Conservation (phyloP, 495 filamentous ascomycete species). For the Penicillium manginii region DNA sequence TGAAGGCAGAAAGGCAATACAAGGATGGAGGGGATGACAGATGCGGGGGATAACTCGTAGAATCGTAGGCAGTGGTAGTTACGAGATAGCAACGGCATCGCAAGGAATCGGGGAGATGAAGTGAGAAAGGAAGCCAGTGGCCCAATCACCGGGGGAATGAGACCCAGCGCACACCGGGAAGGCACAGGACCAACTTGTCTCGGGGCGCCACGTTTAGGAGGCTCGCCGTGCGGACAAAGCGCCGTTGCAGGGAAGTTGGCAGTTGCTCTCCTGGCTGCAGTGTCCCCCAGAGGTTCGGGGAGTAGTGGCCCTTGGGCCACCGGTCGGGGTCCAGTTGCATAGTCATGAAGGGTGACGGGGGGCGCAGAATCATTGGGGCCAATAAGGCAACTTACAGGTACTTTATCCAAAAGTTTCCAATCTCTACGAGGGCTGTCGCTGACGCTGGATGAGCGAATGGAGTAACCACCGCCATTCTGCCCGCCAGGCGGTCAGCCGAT, state of each 20-base stretch:
- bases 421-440: slow-evolving; percentile 18
- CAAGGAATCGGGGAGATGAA: slow-evolving; percentile 8
- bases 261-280: slow-evolving; percentile 19
- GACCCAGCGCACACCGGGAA: slow-evolving; percentile 39
- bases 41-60: not conserved
- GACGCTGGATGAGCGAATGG: slow-evolving; percentile 30
- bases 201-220: slow-evolving; percentile 33
- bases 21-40: not conserved
- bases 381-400: slow-evolving; percentile 26
- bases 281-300: slow-evolving; percentile 17
- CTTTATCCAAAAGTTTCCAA: slow-evolving; percentile 20
- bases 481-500: slow-evolving; percentile 14
- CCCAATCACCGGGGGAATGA: slow-evolving; percentile 20
- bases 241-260: slow-evolving; percentile 27
- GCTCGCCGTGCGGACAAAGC: slow-evolving; percentile 32
- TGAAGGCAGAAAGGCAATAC: not conserved
- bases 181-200: slow-evolving; percentile 36
- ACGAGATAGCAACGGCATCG: slow-evolving; percentile 7
- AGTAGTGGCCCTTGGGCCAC: not conserved
- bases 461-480: slow-evolving; percentile 31
- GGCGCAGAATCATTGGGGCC: slow-evolving; percentile 7
- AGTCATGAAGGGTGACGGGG: slow-evolving; percentile 4
- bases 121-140: slow-evolving; percentile 1
- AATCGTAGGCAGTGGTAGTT: slow-evolving; percentile 24
- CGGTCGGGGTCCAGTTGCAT: slow-evolving; percentile 2